phyloP scores from a whole-genome alignment of 257 asterid genomes.

The Apocynum venetum region DNA sequence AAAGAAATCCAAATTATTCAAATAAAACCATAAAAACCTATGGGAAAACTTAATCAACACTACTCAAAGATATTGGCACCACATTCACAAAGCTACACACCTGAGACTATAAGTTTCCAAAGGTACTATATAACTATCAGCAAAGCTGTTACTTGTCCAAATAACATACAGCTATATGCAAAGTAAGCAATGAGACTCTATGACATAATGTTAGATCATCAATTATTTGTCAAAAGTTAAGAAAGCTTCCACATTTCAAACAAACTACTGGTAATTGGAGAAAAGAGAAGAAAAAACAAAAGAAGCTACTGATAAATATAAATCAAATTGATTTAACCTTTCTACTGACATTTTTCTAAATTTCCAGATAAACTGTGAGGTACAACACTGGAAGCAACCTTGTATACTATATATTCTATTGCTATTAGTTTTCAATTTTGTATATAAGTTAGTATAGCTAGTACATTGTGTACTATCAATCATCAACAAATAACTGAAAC shows the following conservation, averaged over 20 bases:
- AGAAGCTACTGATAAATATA: too few relatives aligned
- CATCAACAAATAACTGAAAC: neutral
- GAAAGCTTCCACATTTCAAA: neutral
- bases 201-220: neutral
- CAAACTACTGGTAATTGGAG: too few relatives aligned
- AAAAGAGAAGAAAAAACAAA: too few relatives aligned
- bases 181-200: neutral
- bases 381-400: neutral
- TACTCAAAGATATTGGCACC: neutral
- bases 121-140: neutral
- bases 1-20: too few relatives aligned
- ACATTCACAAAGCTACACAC: neutral
- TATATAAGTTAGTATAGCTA: neutral
- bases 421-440: neutral
- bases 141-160: too few relatives aligned
- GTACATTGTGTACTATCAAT: neutral
- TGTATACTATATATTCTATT: neutral
- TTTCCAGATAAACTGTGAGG: neutral
- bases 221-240: neutral
- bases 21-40: too few relatives aligned
- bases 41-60: too few relatives aligned
- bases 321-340: too few relatives aligned
- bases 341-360: neutral
- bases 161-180: neutral
- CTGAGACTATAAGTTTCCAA: neutral